Conservation (phyloP, 2,329 filamentous ascomycete genomes). For the Huntiella abstrusa region DNA sequence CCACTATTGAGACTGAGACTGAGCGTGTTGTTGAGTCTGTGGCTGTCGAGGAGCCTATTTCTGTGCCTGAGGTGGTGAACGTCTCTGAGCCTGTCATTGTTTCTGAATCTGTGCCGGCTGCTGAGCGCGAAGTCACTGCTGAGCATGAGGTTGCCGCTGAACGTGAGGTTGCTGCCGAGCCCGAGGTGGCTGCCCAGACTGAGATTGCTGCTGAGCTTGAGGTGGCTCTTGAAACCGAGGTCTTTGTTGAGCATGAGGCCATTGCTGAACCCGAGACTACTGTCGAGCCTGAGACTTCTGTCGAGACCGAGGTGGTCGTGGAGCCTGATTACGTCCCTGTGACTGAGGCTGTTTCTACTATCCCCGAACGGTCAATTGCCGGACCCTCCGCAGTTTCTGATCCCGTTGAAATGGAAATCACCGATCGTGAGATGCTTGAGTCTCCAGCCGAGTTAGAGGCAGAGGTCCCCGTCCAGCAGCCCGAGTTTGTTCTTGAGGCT, state of each 20-base stretch:
- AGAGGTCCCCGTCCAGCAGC: constrained; percentile 1
- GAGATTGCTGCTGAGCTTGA: neutral
- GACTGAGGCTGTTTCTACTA: neutral
- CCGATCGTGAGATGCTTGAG: constrained; percentile 6
- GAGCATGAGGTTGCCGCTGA: neutral
- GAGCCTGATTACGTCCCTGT: neutral
- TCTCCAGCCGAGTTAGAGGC: constrained; percentile 1
- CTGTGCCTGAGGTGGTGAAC: constrained; percentile 4
- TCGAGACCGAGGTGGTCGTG: neutral
- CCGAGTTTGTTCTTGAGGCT: neutral
- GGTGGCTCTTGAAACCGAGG: neutral
- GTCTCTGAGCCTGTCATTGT: neutral
- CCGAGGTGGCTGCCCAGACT: neutral
- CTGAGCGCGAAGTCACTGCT: neutral
- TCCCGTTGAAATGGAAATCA: constrained; percentile 3
- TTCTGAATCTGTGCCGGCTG: neutral
- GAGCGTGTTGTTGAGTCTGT: neutral
- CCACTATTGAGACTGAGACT: neutral
- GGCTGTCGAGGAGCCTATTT: neutral
- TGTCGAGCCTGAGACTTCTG: neutral
- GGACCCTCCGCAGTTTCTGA: neutral
- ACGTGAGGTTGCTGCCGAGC: neutral
- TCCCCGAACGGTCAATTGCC: neutral
- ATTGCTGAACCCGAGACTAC: too few species aligned
- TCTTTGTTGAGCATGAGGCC: neutral